These are phyloP conservation scores for Moesziomyces sp. DNA, from an alignment of 1,284 basidiomycete genomes.

Conservation along the genomic window DNA sequence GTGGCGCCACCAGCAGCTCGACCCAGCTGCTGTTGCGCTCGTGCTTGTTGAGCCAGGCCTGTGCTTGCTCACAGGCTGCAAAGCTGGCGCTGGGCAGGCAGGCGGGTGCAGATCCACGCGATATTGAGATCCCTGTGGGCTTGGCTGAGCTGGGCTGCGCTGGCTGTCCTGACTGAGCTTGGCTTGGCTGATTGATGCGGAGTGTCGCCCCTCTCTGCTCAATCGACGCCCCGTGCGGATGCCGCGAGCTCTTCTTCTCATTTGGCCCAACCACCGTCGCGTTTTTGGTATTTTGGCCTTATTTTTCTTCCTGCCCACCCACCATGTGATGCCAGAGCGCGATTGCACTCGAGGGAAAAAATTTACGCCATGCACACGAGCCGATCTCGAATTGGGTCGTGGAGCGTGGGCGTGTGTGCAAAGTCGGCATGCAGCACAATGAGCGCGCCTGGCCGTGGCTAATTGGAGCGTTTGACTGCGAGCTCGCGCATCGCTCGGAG, in stretches of 20 bases:
- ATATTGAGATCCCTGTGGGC: slow-evolving; percentile 3
- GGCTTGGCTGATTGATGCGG: slow-evolving; percentile 5
- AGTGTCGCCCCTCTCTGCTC: not conserved
- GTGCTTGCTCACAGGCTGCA: not conserved
- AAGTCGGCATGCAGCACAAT: not conserved
- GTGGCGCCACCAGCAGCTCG: too few species aligned
- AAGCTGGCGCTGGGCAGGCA: not conserved
- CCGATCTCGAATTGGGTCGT: not conserved
- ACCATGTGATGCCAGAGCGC: not conserved
- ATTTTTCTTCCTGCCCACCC: not conserved
- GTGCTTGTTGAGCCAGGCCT: too few species aligned
- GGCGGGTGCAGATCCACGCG: not conserved
- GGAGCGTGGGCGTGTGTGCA: not conserved
- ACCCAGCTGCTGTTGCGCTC: too few species aligned
- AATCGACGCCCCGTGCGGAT: slow-evolving; percentile 2
- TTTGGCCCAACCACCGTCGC: not conserved
- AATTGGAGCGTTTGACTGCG: too few species aligned
- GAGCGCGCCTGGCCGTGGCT: not conserved
- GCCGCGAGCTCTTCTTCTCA: not conserved
- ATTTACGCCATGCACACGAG: not conserved
- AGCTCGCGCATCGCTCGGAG: too few species aligned
- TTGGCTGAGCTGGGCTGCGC: not conserved
- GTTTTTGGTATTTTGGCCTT: not conserved
- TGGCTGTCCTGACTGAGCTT: not conserved
- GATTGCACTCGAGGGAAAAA: not conserved